Conservation (phyloP, 2,329 filamentous ascomycete genomes). For the Trichoderma pleuroti region DNA sequence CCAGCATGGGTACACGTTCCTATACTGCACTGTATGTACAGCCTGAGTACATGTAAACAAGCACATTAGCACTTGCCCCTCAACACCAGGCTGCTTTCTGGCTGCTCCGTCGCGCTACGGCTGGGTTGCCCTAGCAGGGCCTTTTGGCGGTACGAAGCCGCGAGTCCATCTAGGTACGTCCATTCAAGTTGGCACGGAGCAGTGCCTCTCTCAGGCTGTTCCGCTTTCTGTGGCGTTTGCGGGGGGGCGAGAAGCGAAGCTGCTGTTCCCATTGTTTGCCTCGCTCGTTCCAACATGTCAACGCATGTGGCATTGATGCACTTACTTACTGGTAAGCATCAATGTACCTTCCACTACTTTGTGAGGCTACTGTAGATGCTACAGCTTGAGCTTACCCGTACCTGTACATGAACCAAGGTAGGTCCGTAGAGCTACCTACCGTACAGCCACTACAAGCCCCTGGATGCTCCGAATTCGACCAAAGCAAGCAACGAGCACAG, state of each 20-base stretch:
- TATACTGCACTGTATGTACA: not conserved
- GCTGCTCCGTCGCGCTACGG: not conserved
- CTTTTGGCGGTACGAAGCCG: not conserved
- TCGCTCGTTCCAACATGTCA: not conserved
- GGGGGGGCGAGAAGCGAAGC: constrained; percentile 1
- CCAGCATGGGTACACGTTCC: not conserved
- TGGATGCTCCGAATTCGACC: not conserved
- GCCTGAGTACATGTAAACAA: not conserved
- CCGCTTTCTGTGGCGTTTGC: not conserved
- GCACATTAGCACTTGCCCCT: not conserved
- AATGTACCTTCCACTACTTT: not conserved
- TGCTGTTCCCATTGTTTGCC: not conserved
- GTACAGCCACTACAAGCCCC: not conserved
- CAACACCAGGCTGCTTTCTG: not conserved
- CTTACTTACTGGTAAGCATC: not conserved
- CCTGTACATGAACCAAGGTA: too few relatives aligned
- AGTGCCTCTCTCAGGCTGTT: not conserved
- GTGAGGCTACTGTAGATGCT: not conserved
- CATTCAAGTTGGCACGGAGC: not conserved
- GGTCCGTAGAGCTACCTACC: too few relatives aligned
- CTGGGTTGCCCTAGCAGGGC: not conserved
- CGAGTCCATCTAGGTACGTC: not conserved
- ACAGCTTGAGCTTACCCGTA: not conserved
- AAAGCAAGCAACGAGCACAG: not conserved
- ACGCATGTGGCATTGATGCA: not conserved